Evolutionary conservation across 352 stramenopile genomes (phyloP).

Genomic region (Phytopythium oedochilum): DNA sequence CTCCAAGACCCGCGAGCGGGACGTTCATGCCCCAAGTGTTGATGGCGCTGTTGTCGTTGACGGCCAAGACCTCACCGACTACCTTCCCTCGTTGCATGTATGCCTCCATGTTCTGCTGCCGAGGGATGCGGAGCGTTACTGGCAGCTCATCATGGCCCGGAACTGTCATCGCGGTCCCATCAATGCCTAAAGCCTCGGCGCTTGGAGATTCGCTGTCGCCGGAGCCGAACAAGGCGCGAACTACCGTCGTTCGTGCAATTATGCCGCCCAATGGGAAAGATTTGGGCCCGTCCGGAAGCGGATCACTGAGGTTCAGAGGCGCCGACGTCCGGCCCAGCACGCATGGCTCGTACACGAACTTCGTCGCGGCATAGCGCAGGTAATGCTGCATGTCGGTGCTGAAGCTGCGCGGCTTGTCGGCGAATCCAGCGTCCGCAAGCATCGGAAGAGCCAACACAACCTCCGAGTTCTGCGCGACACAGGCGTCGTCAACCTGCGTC

Average conservation of each 20-base stretch:
- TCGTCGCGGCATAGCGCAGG: constrained; percentile 43
- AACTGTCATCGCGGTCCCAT: neutral
- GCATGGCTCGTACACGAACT: constrained; percentile 44
- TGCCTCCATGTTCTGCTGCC: constrained; percentile 15
- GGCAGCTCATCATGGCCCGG: neutral
- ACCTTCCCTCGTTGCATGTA: constrained; percentile 27
- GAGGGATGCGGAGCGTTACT: constrained; percentile 18
- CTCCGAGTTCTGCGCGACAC: constrained; percentile 5
- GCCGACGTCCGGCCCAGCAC: constrained; percentile 17
- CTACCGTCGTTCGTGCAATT: constrained; percentile 16
- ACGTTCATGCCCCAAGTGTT: constrained; percentile 24
- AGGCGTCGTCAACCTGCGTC: constrained; percentile 16
- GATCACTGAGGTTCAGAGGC: constrained; percentile 1
- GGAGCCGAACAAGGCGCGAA: constrained; percentile 19
- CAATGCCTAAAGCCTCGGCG: neutral
- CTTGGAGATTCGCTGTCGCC: neutral
- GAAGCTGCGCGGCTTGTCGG: constrained; percentile 15
- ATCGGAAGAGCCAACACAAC: constrained; percentile 35
- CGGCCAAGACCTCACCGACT: constrained; percentile 32
- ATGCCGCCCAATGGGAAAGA: constrained; percentile 18
- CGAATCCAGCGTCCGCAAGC: constrained; percentile 20
- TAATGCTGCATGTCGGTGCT: constrained; percentile 43
- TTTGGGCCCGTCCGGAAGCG: neutral
- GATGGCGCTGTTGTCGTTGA: constrained; percentile 27
- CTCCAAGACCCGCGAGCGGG: constrained; percentile 14